Percentiles rank a stretch among this genome's conserved stretches.
These are phyloP conservation scores for Suaeda aralocaspica DNA, from an alignment of 148 eudicot species.

Conservation along the genomic window DNA sequence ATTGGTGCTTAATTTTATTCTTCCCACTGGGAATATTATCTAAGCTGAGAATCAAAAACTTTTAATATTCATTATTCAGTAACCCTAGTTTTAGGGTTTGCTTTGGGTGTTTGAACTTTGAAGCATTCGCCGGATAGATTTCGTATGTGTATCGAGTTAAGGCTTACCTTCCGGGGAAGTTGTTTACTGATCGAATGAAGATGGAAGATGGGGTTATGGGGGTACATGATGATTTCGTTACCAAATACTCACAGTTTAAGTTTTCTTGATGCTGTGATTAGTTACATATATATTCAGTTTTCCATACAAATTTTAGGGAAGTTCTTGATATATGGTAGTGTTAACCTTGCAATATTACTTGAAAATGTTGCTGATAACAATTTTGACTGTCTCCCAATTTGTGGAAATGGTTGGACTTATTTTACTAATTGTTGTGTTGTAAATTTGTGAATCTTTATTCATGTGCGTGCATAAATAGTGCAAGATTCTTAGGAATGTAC, in stretches of 20 bases:
- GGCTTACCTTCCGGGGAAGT: too few species aligned
- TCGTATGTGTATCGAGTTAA: too few species aligned
- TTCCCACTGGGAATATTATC: background rate
- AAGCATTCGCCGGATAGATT: background rate
- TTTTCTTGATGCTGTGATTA: too few species aligned
- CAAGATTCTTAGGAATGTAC: constrained; percentile 6
- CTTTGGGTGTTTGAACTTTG: background rate
- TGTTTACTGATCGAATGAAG: too few species aligned
- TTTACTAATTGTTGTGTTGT: too few species aligned
- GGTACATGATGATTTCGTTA: too few species aligned
- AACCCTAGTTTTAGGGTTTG: constrained; percentile 6
- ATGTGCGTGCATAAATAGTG: background rate
- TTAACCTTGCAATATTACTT: background rate
- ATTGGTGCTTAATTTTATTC: background rate
- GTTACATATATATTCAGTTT: background rate
- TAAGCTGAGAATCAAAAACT: background rate
- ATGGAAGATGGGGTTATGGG: too few species aligned
- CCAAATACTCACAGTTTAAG: too few species aligned
- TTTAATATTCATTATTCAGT: background rate
- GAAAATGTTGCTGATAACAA: background rate
- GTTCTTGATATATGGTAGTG: background rate
- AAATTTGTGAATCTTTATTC: background rate
- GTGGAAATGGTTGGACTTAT: background rate
- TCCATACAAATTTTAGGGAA: background rate
- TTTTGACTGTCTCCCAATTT: constrained; percentile 1